Evolutionary conservation across 1,284 basidiomycete genomes (phyloP), one percentile per base, ranked within the genome.

Genomic region (Exobasidium cylindrosporum): DNA sequence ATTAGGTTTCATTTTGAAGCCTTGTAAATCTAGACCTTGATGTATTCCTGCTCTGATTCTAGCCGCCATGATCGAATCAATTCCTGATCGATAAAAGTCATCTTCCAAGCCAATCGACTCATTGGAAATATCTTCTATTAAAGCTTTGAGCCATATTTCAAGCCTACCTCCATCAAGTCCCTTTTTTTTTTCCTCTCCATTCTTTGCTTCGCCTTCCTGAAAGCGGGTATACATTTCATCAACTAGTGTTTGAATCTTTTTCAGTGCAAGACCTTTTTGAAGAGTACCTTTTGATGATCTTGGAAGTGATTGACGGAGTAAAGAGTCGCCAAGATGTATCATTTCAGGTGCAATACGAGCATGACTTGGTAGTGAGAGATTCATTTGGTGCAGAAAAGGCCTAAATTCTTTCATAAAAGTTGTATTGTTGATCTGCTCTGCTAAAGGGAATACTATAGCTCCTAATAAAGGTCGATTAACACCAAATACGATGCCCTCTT

Each of bases 401-500:
- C 61, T 53, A 6, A 74, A 61, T 47, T 57, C 13, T 21, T 57
- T 17, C 4, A 66, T 58, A 4, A 70, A 14, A 13, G 44, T 47
- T 24, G 14, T 50, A 26, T 21, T 28, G 4, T 50, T 24, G 17
- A 7, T 17, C 7, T 7, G 10, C 10, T 40, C 35, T 40, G 35
- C 7, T n/a, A n/a, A n/a, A 3, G 63, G 31, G 7, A 56, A 29
- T 45, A 74, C 44, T 13, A 74, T 64, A 11, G 66, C 72, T 4
- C 72, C 72, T 11, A 74, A 56, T 23, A 72, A 64, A 10, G 68
- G 66, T 40, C 70, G 50, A 44, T 70, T 69, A 11, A 66, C 60
- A n/a, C 72, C 72, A 23, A 74, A 74, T 1, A 67, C 68, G 29
- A 74, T 68, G 10, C 70, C 68, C 14, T 74, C 70, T 0, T 45